Evolutionary conservation across 106 monocot species (phyloP), one percentile per base, ranked within the genome.

Genomic region (Iris macrosiphon): DNA sequence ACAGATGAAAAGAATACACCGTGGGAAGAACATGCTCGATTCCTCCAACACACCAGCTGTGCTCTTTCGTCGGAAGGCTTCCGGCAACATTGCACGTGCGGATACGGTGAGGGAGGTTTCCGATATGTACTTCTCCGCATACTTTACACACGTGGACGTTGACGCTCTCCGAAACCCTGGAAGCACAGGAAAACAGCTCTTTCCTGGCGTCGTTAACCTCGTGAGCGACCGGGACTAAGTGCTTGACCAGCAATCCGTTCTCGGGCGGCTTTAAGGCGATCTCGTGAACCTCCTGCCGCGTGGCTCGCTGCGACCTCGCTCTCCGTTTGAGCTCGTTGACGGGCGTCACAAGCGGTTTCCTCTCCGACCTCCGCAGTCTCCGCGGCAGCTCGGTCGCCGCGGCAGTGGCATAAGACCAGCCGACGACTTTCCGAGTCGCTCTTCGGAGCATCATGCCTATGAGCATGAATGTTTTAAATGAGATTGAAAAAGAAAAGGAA

Each of bases 1-100:
- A 74, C 4, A 79, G 55, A 65, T 79, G 79, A 65, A 79, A 79
- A 12, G 79, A 79, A 32, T 79, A 69, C 11, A 74, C 63, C 17
- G 30, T 19, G 13, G 79, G 79, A 50, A 79, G 79, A 17, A 79
- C 46, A 55, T 79, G 64, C 42, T 74, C 69, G n/a, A 57, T 42
- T 49, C 73, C 65, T 47, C 79, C 79, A 31, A 14, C 52, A 17
- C 7, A 64, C 79, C 79, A 79, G 10, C 21, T 41, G 47, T 79
- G 79, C 32, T 68, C 68, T 52, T 66, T 73, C 2, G 66, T 59
- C 0, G 71, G 49, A 24, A 66, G 34, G 57, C 78, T 72, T 21
- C 68, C 73, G 1, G 64, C 68, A 26, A 64, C 69, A 49, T 69
- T 24, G 38, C 79, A 79, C 6, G 73, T 60, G 52, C 55, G 79